Evolutionary conservation across 805 yeast species (phyloP), one percentile per base, ranked within the genome.

Genomic region (Metschnikowia drakensbergensis): DNA sequence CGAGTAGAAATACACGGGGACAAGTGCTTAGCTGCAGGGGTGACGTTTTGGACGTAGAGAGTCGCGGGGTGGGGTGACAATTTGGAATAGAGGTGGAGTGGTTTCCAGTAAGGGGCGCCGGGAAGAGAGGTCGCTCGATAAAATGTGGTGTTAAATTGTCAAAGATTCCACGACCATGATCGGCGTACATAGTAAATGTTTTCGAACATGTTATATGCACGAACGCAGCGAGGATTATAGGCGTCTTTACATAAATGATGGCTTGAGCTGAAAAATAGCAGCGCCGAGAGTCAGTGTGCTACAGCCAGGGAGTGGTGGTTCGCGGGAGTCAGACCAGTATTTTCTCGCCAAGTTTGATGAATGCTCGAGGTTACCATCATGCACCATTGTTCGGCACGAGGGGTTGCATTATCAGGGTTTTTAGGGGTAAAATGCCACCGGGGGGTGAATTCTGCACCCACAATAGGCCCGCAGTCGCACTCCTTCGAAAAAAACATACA

Each of bases 111-210:
- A n/a, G 10, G 26, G 2, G 39, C 39, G 39, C 6, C 39, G 9
- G 22, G 30, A 6, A 37, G 29, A 36, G 38, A 26, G 30, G 25
- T 17, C 25, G 41, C 41, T 28, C 41, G 32, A 27, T 27, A 10
- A 37, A 33, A 37, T 11, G 17, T 25, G 26, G 28, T 17, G 26
- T 8, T 37, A 13, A 8, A 27, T 37, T 37, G 11, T 37, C 31
- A 25, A 22, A 34, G 27, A 13, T 5, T 29, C 32, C 42, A 13
- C 29, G 32, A 26, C 29, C 33, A 39, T 25, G 45, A 42, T 42
- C 45, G 45, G 37, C 45, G 33, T 41, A 39, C 30, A 26, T 42
- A 38, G 17, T 42, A 37, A 42, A 27, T 17, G 37, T 30, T 42
- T 33, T 31, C 22, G 37, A 39, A 26, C 30, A 17, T 10, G n/a